These are phyloP conservation scores for Aurantiochytrium sp. DNA, from an alignment of 108 stramenopile genomes.

Conservation along the genomic window DNA sequence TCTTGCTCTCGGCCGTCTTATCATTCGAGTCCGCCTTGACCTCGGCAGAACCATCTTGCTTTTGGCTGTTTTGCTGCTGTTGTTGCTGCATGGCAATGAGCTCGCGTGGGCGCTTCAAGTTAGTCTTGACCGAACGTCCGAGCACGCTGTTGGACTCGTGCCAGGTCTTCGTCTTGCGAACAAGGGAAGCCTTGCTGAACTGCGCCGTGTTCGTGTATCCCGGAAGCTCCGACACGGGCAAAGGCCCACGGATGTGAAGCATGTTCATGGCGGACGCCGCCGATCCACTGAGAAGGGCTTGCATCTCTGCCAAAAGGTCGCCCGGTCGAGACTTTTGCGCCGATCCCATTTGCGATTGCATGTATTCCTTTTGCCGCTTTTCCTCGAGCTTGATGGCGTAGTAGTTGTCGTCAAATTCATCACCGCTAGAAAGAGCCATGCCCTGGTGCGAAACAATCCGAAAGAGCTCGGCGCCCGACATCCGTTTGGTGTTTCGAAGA, in stretches of 20 bases:
- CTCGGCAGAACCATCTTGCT: too few species aligned
- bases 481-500: not conserved
- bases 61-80: too few species aligned
- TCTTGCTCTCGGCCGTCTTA: too few species aligned
- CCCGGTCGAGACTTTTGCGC: not conserved
- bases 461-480: slow-evolving; percentile 1
- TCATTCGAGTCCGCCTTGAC: too few species aligned
- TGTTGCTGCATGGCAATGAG: slow-evolving; percentile 1
- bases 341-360: not conserved
- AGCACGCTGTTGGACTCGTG: not conserved
- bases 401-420: not conserved
- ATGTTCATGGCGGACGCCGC: not conserved
- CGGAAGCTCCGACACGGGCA: not conserved
- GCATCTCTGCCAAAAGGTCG: slow-evolving; percentile 10
- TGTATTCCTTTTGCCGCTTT: not conserved
- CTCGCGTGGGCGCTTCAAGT: slow-evolving; percentile 13
- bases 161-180: not conserved
- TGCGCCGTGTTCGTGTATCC: not conserved
- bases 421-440: not conserved
- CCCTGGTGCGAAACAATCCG: not conserved
- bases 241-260: not conserved
- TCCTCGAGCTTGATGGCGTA: not conserved
- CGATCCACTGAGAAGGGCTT: not conserved
- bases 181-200: not conserved
- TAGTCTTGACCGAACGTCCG: not conserved